phyloP scores from a whole-genome alignment of 306 rosid genomes.

The Prunus fruticosa region DNA sequence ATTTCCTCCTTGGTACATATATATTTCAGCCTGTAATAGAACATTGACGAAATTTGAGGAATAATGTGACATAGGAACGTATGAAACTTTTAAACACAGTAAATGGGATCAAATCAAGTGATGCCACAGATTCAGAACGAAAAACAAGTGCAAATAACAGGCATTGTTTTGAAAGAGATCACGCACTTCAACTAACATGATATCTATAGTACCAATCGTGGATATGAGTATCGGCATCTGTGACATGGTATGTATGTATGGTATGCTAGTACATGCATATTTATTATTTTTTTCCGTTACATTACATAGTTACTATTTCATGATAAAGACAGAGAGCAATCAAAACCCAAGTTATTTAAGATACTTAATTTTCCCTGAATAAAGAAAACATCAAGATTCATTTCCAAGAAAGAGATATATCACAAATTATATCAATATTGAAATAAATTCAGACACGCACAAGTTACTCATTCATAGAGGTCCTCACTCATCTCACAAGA shows the following conservation, averaged over 20 bases:
- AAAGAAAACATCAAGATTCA: background rate
- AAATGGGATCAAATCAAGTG: background rate
- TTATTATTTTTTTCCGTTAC: background rate
- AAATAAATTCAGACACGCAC: background rate
- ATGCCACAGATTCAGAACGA: background rate
- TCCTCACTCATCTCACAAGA: no score
- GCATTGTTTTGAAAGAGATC: background rate
- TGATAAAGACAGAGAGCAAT: background rate
- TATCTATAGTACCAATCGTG: background rate
- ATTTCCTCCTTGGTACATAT: slow-evolving; percentile 90
- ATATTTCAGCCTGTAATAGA: slow-evolving; percentile 64
- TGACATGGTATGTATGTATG: background rate
- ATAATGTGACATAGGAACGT: slow-evolving; percentile 3
- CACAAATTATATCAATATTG: background rate
- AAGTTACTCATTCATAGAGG: background rate
- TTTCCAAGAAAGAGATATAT: background rate
- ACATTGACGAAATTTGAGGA: slow-evolving; percentile 5
- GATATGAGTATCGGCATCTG: background rate
- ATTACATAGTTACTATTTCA: background rate
- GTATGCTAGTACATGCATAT: background rate
- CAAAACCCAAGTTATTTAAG: background rate
- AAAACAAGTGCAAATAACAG: background rate
- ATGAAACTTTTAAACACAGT: slow-evolving; percentile 14
- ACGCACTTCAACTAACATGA: background rate
- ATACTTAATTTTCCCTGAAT: background rate